Percentiles rank a stretch among this genome's conserved stretches.
These are phyloP conservation scores for Xylaria sp. DNA, from an alignment of 2,329 filamentous ascomycete species.

Conservation along the genomic window DNA sequence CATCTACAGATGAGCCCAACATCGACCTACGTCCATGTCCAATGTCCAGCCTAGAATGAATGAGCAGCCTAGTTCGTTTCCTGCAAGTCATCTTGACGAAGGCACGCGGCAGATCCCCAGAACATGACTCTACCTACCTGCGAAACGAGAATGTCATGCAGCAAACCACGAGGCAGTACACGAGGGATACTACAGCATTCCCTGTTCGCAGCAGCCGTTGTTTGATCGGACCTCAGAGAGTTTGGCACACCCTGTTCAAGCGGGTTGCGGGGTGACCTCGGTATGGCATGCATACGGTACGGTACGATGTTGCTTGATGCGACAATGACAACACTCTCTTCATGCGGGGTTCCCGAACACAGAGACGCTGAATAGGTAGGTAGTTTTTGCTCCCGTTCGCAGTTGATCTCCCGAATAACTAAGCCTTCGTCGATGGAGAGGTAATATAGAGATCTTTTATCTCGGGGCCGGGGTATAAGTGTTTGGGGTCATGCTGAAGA, in stretches of 20 bases:
- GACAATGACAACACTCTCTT: conserved; percentile 21
- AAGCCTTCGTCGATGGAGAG: background rate
- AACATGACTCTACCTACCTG: background rate
- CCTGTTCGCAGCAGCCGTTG: conserved; percentile 4
- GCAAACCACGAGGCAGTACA: conserved; percentile 8
- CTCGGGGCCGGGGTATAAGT: conserved; percentile 11
- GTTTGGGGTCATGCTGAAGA: background rate
- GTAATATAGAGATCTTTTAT: conserved; percentile 10
- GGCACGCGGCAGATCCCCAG: background rate
- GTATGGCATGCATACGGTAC: conserved; percentile 9
- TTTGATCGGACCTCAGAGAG: conserved; percentile 26
- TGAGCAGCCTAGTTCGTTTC: background rate
- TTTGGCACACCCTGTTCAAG: conserved; percentile 17
- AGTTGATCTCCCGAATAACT: background rate
- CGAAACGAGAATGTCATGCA: conserved; percentile 22
- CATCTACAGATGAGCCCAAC: background rate
- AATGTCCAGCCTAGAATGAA: background rate
- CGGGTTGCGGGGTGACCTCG: conserved; percentile 24
- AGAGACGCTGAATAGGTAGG: background rate
- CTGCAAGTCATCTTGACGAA: conserved; percentile 1
- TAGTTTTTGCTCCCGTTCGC: background rate
- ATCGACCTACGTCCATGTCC: background rate
- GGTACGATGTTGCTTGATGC: conserved; percentile 24
- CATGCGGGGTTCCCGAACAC: conserved; percentile 13
- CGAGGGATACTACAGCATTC: background rate